phyloP scores from a whole-genome alignment of 495 filamentous ascomycete genomes.

The Rhizodiscina lignyota region DNA sequence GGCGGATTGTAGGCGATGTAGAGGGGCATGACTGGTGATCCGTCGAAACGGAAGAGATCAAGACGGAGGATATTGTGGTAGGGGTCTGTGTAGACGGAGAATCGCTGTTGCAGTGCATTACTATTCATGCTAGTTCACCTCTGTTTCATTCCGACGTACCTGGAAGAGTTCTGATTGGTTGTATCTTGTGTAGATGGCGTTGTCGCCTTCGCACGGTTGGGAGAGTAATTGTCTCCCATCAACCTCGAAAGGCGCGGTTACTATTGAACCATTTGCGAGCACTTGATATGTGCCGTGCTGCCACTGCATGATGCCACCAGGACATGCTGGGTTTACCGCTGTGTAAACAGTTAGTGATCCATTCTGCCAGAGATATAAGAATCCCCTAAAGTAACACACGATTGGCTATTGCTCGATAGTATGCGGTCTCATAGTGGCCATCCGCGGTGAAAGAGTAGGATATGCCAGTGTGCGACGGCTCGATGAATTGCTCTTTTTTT shows the following conservation, averaged over 20 bases:
- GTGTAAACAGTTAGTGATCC: background rate
- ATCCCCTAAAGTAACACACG: constrained; percentile 32
- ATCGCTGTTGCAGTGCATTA: constrained; percentile 29
- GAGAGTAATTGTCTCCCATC: constrained; percentile 62
- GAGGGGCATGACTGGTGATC: constrained; percentile 54
- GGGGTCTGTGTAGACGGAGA: constrained; percentile 40
- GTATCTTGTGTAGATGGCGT: constrained; percentile 47
- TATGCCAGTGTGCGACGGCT: constrained; percentile 57
- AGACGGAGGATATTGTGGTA: constrained; percentile 49
- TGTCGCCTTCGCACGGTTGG: constrained; percentile 39
- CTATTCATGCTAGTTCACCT: background rate
- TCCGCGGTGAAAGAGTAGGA: constrained; percentile 66
- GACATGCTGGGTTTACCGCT: constrained; percentile 50
- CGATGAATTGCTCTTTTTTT: constrained; percentile 47
- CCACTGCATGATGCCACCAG: constrained; percentile 57
- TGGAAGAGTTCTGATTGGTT: constrained; percentile 50
- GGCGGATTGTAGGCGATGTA: constrained; percentile 54
- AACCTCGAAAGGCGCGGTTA: constrained; percentile 42
- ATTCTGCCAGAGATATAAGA: constrained; percentile 1
- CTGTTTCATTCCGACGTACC: constrained; percentile 23
- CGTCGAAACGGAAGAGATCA: constrained; percentile 48
- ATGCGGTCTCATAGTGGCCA: constrained; percentile 57
- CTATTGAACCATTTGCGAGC: constrained; percentile 39
- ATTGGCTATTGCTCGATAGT: constrained; percentile 58
- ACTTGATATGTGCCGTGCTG: constrained; percentile 52